phyloP scores from a whole-genome alignment of 208 protist species.

The Acanthamoeba triangularis region DNA sequence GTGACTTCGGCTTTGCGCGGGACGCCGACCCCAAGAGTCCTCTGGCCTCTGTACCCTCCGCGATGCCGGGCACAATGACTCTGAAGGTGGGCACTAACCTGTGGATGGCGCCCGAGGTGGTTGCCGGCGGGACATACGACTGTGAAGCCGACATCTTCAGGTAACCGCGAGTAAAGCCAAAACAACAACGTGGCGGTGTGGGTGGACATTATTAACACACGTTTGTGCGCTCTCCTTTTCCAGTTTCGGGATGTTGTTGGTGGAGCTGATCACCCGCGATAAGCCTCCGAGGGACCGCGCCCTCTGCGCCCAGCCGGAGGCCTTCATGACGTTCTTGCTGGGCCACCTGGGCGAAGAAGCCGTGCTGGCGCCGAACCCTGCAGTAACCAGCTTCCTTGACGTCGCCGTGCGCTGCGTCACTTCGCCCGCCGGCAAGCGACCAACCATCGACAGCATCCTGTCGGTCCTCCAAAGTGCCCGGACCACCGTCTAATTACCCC shows the following conservation, averaged over 20 bases:
- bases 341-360: not conserved
- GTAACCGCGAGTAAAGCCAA: too few relatives aligned
- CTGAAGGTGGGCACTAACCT: slow-evolving; percentile 2
- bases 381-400: not conserved
- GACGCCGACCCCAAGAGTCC: not conserved
- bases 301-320: not conserved
- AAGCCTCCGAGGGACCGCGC: not conserved
- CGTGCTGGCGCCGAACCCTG: not conserved
- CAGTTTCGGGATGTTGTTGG: slow-evolving; percentile 10
- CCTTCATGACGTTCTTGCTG: not conserved
- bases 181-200: not conserved
- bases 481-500: too few relatives aligned
- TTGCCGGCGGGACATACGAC: not conserved
- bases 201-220: not conserved
- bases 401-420: not conserved
- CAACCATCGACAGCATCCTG: not conserved
- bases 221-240: not conserved
- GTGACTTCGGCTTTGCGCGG: slow-evolving; percentile 41
- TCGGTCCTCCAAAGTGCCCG: too few relatives aligned
- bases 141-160: not conserved
- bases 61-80: not conserved
- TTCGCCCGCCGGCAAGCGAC: not conserved
- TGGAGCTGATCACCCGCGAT: slow-evolving; percentile 8
- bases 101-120: too few relatives aligned
- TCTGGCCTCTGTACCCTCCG: not conserved